Evolutionary conservation across 108 stramenopile species (phyloP).

Genomic region (Nitzschia sp.): DNA sequence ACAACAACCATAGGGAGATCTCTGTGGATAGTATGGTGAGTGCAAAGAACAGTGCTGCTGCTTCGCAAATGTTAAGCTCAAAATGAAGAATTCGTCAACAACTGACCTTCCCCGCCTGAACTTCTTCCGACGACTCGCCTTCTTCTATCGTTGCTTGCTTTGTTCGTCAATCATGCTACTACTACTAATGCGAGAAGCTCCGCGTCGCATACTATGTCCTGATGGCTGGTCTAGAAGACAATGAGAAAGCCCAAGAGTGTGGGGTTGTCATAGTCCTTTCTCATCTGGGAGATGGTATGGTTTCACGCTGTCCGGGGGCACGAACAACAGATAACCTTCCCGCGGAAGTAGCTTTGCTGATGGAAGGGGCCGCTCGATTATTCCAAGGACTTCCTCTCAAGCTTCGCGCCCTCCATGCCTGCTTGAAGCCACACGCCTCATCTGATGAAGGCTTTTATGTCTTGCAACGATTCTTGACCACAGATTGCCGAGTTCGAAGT

Average conservation of each 20-base stretch:
- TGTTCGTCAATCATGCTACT: too few species aligned
- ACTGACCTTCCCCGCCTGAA: too few species aligned
- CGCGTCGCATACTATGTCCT: neutral
- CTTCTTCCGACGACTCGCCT: too few species aligned
- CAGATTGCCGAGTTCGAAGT: too few species aligned
- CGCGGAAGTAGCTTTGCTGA: neutral
- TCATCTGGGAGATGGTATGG: neutral
- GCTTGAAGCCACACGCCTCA: conserved; percentile 2
- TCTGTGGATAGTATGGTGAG: too few species aligned
- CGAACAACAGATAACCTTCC: neutral
- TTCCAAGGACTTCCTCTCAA: neutral
- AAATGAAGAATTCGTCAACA: too few species aligned
- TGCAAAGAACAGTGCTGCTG: too few species aligned
- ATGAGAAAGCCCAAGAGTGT: neutral
- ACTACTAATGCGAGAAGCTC: conserved; percentile 2
- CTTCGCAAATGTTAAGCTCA: too few species aligned
- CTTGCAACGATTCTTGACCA: neutral
- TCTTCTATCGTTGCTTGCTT: too few species aligned
- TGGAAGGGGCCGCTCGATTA: neutral
- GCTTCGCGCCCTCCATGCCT: neutral
- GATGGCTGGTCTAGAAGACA: conserved; percentile 10
- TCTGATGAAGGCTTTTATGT: neutral
- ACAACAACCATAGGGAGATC: too few species aligned
- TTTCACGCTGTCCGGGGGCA: neutral
- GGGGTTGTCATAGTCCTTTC: conserved; percentile 6